Evolutionary conservation across 1,284 basidiomycete genomes (phyloP), one percentile per base, ranked within the genome.

Genomic region (Cryptococcus sp.): DNA sequence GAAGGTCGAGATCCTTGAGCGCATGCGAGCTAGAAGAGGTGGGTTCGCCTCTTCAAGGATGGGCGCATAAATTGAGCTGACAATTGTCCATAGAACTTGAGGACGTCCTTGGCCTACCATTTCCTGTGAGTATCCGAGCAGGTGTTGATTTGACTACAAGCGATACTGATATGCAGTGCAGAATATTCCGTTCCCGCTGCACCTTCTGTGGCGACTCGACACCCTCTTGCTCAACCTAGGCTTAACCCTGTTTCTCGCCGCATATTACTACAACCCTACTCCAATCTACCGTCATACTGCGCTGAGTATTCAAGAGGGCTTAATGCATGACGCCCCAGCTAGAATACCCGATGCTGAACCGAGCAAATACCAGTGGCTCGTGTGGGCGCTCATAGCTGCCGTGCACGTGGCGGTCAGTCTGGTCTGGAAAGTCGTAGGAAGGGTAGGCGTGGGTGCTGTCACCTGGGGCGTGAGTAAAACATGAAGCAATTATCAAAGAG

Each of bases 211-310:
- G 77, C 67, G 78, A 44, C 64, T 79, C 34, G 78, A 79, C 54
- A 76, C 76, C 41, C 69, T 79, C 3, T 68, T 79, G 0, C 68
- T 79, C 55, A 79, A 78, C 58, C 72, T 79, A n/a, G 78, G 78
- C 26, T 62, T 79, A 3, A 79, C 78, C n/a, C 65, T 79, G 5
- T 67, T 78, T 50, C 66, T 78, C 40, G 74, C 76, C 8, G 70
- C 75, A 6, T 78, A 69, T 65, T 78, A 75, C 60, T 75, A 70
- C 62, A 69, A 78, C 65, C 67, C 76, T 3, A 61, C 64, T 25
- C 77, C 76, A 0, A 71, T 78, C 34, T 78, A 78, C 57, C 61
- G 59, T 11, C 72, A 72, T 52, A 49, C 55, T 17, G 39, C 43
- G 20, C 46, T 49, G 20, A 25, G 7, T 4, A 17, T 34, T 29